Conservation (phyloP, 176 grass and related monocot species). For the Thinopyrum elongatum region DNA sequence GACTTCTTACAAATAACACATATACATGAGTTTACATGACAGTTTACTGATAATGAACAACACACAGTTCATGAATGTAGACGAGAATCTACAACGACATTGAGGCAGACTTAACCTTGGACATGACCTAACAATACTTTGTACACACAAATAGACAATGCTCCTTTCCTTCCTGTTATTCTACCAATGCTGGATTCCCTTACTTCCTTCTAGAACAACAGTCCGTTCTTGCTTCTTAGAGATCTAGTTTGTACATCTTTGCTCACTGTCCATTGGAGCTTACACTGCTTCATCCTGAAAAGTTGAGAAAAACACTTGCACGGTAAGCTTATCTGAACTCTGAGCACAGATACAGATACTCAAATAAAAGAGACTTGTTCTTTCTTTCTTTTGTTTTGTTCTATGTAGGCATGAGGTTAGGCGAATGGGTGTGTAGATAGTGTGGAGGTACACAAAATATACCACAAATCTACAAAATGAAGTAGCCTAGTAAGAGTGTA, state of each 20-base stretch:
- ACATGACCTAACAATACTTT: constrained; percentile 33
- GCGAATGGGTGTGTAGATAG: not conserved
- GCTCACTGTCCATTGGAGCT: constrained; percentile 9
- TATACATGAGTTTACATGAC: constrained; percentile 26
- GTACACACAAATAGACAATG: constrained; percentile 1
- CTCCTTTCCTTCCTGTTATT: constrained; percentile 40
- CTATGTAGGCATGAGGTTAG: not conserved
- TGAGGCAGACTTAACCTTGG: not conserved
- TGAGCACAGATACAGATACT: not conserved
- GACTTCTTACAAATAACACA: constrained; percentile 6
- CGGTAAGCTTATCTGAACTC: constrained; percentile 18
- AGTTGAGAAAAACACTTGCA: not conserved
- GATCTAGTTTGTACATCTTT: constrained; percentile 32
- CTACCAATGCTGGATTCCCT: constrained; percentile 40
- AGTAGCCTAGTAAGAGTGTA: not conserved
- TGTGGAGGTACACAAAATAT: not conserved
- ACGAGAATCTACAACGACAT: constrained; percentile 26
- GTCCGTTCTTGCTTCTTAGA: not conserved
- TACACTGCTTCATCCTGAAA: constrained; percentile 38
- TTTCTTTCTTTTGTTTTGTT: constrained; percentile 8
- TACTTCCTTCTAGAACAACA: constrained; percentile 25
- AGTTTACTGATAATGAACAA: constrained; percentile 25
- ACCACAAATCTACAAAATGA: not conserved
- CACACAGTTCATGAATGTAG: constrained; percentile 24
- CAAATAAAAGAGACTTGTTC: not conserved